These are phyloP conservation scores for Paramecium tetraurelia DNA, from an alignment of 73 alveolate species.

Conservation along the genomic window DNA sequence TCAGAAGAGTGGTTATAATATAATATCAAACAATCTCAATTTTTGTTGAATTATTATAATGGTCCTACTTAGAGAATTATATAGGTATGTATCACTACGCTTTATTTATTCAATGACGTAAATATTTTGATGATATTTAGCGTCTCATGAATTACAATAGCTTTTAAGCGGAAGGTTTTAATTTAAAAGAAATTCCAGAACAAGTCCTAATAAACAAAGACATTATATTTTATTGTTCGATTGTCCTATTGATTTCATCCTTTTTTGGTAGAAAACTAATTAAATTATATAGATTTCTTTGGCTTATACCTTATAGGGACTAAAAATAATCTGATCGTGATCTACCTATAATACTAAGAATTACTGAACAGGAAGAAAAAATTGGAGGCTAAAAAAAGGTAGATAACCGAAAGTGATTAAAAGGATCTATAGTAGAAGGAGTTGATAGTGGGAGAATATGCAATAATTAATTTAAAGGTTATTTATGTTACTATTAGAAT, in stretches of 20 bases:
- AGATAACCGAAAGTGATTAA: background rate
- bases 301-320: background rate
- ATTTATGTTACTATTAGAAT: background rate
- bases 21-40: background rate
- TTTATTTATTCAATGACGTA: slow-evolving; percentile 6
- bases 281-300: background rate
- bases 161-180: background rate
- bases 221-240: background rate
- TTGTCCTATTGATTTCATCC: background rate
- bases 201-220: background rate
- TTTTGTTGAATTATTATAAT: background rate
- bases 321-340: background rate
- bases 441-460: slow-evolving; percentile 17
- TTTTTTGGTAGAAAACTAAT: background rate
- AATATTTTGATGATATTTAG: background rate
- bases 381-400: background rate
- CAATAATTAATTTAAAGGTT: background rate
- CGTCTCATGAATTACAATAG: background rate
- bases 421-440: background rate
- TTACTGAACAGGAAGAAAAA: background rate
- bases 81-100: background rate
- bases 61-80: slow-evolving; percentile 3
- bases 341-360: background rate
- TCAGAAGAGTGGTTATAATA: background rate
- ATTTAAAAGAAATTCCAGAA: background rate